A percentile compares a stretch with the other conserved stretches of the same genome.
These are phyloP conservation scores for Kodamaea neixiangensis DNA, from an alignment of 805 yeast species.

Conservation along the genomic window DNA sequence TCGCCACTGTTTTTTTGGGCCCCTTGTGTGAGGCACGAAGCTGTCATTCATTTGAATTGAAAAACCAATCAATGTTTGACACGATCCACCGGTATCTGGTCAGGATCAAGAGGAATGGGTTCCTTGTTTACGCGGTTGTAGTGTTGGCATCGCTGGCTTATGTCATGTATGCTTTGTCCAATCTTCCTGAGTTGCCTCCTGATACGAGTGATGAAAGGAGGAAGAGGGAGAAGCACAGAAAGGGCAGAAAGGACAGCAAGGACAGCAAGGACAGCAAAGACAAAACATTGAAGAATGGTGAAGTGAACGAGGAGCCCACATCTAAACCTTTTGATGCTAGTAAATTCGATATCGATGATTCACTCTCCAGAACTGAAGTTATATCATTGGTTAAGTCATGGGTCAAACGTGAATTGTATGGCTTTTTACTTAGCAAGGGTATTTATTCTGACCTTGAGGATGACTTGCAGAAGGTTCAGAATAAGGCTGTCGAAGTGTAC, in stretches of 20 bases:
- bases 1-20: slow-evolving; percentile 10
- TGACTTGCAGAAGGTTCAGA: slow-evolving; percentile 14
- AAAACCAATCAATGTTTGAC: slow-evolving; percentile 15
- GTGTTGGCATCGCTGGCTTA: slow-evolving; percentile 32
- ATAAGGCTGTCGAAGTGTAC: slow-evolving; percentile 16
- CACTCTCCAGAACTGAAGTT: neutral
- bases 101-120: slow-evolving; percentile 34
- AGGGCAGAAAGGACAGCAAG: neutral
- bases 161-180: slow-evolving; percentile 24
- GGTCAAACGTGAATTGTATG: slow-evolving; percentile 20
- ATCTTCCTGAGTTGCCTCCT: slow-evolving; percentile 15
- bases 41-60: neutral
- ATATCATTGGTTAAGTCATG: slow-evolving; percentile 14
- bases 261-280: neutral
- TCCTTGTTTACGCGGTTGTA: slow-evolving; percentile 34
- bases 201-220: slow-evolving; percentile 10
- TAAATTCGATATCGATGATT: neutral
- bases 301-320: neutral
- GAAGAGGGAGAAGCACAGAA: slow-evolving; percentile 2
- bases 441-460: slow-evolving; percentile 23
- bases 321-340: slow-evolving; percentile 7
- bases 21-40: slow-evolving; percentile 10
- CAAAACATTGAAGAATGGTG: neutral
- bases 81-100: slow-evolving; percentile 32
- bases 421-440: slow-evolving; percentile 15